Base-by-base conservation (phyloP, 2,329 filamentous ascomycete genomes). In the Zymoseptoria crescenta region DNA sequence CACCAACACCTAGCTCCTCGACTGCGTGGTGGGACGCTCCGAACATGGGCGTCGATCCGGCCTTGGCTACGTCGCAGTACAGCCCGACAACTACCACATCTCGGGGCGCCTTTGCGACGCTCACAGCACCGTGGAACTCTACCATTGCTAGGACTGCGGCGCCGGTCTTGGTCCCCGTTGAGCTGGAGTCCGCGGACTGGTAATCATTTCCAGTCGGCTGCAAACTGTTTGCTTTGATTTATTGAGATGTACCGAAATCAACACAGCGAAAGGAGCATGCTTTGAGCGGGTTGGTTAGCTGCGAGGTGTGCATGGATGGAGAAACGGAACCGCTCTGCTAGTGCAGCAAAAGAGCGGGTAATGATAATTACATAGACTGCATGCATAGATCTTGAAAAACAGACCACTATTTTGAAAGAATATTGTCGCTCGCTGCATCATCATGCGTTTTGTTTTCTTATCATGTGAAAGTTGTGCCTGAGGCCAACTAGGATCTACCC, bases 261-360 rank as follows among this genome's bases (percentile, higher is more conserved):
- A 50, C 24, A 24, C 24, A 27, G 20, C 52, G 41, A 50, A 13
- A 52, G 48, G 45, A 35, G 55, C 19, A n/a, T 54, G 56, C 49
- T 61, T 61, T 49, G 55, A 48, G 30, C 54, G n/a, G 60, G 54
- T 28, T n/a, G 5, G 35, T 16, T 45, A 5, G 35, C 35, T n/a
- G 35, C 35, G 35, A 45, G n/a, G 16, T 45, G 9, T 41, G 35
- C 35, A 41, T 41, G 35, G 35, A 45, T 45, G 35, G 35, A 45
- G 13, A 6, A 45, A 45, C 49, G 52, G 21, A 56, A 60, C 61
- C 52, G 55, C 64, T 65, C 64, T 63, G 64, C 64, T 65, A 64
- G 64, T 65, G 64, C 64, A 65, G 64, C 64, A 56, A 56, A 49
- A 30, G 62, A 63, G 60, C 55, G 60, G 59, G 55, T 62, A 55